Evolutionary conservation across 2,329 filamentous ascomycete species (phyloP).

Genomic region (Calonectria crousiana): DNA sequence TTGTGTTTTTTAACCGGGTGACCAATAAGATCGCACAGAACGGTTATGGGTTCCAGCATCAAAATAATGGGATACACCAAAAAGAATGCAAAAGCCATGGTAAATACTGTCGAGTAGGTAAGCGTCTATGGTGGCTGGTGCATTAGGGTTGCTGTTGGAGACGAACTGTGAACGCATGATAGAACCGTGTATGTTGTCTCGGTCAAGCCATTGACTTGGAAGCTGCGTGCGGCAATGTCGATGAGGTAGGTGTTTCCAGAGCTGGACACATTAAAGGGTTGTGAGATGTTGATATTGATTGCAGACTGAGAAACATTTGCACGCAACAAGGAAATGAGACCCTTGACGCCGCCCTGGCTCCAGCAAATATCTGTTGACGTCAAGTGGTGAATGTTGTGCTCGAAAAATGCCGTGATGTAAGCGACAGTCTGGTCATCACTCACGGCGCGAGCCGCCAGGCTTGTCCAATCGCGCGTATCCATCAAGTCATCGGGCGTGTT

Average conservation of each 20-base stretch:
- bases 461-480: background rate
- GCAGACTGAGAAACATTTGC: background rate
- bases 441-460: background rate
- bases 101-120: conserved; percentile 1
- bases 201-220: background rate
- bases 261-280: background rate
- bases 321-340: background rate
- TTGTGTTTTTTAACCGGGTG: background rate
- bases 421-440: background rate
- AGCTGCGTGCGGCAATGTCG: background rate
- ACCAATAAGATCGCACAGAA: conserved; percentile 1
- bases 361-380: conserved; percentile 4
- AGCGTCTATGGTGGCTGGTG: background rate
- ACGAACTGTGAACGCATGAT: conserved; percentile 2
- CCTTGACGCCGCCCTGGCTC: background rate
- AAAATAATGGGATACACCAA: conserved; percentile 3
- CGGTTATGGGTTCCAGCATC: background rate
- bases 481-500: background rate
- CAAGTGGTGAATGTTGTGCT: background rate
- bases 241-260: background rate
- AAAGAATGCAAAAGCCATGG: conserved; percentile 16
- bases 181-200: background rate
- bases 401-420: background rate
- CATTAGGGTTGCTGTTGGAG: background rate
- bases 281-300: background rate